Conservation (phyloP, 139 green algal genomes). For the Klebsormidium nitens region DNA sequence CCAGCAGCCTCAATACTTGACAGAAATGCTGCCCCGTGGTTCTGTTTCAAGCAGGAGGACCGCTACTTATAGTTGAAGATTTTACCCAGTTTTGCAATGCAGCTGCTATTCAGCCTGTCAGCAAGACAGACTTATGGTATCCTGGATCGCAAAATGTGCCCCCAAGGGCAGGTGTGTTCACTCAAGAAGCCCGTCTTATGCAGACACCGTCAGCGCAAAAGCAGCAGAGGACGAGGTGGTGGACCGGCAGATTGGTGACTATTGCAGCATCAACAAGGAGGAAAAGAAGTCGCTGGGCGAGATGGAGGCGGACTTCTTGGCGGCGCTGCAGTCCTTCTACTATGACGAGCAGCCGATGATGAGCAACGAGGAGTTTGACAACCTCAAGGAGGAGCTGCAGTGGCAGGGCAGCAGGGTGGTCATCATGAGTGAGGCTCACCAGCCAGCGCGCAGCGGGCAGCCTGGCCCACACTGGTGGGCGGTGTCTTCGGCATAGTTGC, state of each 20-base stretch:
- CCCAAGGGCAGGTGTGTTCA: too few species aligned
- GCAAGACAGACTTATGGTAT: too few species aligned
- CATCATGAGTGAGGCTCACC: conserved; percentile 26
- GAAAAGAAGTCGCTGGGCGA: conserved; percentile 41
- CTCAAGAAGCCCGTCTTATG: too few species aligned
- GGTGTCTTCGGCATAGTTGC: neutral
- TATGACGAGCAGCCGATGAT: conserved; percentile 35
- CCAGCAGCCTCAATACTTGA: too few species aligned
- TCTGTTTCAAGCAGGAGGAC: too few species aligned
- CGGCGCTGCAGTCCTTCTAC: conserved; percentile 44
- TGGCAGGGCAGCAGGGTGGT: conserved; percentile 43
- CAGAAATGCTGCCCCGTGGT: too few species aligned
- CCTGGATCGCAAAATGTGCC: too few species aligned
- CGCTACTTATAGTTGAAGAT: too few species aligned
- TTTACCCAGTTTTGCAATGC: too few species aligned
- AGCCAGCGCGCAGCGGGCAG: too few species aligned
- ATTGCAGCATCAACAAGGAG: conserved; percentile 43
- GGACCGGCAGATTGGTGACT: conserved; percentile 29
- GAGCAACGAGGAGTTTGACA: conserved; percentile 47
- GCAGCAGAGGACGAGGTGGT: conserved; percentile 18
- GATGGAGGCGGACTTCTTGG: conserved; percentile 47
- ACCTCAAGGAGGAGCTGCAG: conserved; percentile 46
- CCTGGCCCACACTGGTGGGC: neutral
- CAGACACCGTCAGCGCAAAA: too few species aligned
- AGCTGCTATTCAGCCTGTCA: too few species aligned